Conservation (phyloP, 177 flowering plant genomes). For the Vitis hybrid region DNA sequence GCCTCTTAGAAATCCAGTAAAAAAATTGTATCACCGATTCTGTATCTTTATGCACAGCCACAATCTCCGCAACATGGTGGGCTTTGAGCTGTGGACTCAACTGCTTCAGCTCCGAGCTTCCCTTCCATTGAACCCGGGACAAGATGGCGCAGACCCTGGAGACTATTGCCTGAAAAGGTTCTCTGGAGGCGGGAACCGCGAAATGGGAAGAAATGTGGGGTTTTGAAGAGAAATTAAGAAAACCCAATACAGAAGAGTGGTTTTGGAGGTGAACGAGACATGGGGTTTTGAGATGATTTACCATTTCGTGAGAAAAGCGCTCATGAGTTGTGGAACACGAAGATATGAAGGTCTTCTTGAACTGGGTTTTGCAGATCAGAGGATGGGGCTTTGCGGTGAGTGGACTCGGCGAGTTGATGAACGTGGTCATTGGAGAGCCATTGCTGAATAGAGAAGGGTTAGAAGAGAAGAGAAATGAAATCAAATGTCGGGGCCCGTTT, state of each 20-base stretch:
- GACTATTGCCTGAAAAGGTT: conserved; percentile 27
- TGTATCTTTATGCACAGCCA: conserved; percentile 36
- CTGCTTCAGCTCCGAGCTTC: conserved; percentile 31
- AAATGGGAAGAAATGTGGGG: conserved; percentile 7
- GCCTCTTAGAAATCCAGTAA: conserved; percentile 55
- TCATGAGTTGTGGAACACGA: conserved; percentile 7
- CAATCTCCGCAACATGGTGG: conserved; percentile 41
- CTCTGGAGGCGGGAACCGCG: neutral
- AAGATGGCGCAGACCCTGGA: conserved; percentile 39
- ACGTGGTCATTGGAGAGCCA: conserved; percentile 15
- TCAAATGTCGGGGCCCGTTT: neutral
- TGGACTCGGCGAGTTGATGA: conserved; percentile 1
- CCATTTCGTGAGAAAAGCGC: conserved; percentile 3
- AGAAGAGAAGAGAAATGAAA: neutral
- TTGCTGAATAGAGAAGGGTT: neutral
- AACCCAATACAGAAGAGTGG: conserved; percentile 17
- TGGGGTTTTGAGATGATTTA: conserved; percentile 10
- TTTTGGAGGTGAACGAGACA: conserved; percentile 16
- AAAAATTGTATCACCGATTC: conserved; percentile 47
- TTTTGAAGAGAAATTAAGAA: conserved; percentile 27
- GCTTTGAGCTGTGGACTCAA: conserved; percentile 41
- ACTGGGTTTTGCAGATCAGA: neutral
- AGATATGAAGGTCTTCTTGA: neutral
- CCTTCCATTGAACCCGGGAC: conserved; percentile 35
- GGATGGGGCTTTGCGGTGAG: neutral